A percentile compares a stretch with the other conserved stretches of the same genome.
These are phyloP conservation scores for Neonectria magnoliae DNA, from an alignment of 2,329 filamentous ascomycete species.

Conservation along the genomic window DNA sequence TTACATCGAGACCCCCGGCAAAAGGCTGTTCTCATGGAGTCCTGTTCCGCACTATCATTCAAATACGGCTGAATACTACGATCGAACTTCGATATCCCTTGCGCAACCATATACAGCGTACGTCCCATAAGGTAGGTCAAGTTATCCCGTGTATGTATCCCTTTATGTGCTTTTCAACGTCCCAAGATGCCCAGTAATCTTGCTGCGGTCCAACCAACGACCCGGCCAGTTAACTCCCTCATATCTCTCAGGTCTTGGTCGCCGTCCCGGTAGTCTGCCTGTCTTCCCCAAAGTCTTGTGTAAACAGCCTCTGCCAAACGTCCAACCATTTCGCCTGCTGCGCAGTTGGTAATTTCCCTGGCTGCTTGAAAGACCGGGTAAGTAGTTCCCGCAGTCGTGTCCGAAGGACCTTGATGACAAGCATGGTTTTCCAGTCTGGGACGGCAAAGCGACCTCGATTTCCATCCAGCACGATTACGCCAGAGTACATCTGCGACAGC, in stretches of 20 bases:
- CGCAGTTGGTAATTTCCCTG: slow-evolving; percentile 68
- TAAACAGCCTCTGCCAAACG: slow-evolving; percentile 77
- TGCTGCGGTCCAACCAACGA: not conserved
- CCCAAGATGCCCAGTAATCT: not conserved
- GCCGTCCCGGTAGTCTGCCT: slow-evolving; percentile 39
- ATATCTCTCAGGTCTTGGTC: slow-evolving; percentile 42
- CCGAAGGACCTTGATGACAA: slow-evolving; percentile 86
- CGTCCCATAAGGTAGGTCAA: not conserved
- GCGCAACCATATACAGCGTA: not conserved
- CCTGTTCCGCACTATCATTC: not conserved
- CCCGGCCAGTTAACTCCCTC: not conserved
- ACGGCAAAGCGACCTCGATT: slow-evolving; percentile 87
- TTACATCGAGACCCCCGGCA: not conserved
- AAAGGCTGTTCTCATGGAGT: not conserved
- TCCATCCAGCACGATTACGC: slow-evolving; percentile 86
- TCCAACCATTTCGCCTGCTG: slow-evolving; percentile 80
- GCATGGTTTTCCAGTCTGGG: slow-evolving; percentile 88
- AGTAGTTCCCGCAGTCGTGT: slow-evolving; percentile 79
- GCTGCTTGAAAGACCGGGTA: slow-evolving; percentile 74
- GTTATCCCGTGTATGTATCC: not conserved
- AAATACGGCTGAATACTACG: not conserved
- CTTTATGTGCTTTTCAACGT: not conserved
- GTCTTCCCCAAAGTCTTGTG: slow-evolving; percentile 57
- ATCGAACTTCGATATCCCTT: not conserved
- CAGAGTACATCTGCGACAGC: slow-evolving; percentile 77